A percentile compares a stretch with the other conserved stretches of the same genome.
phyloP scores from a whole-genome alignment of 2,329 filamentous ascomycete genomes.

The Cytospora chrysosperma region DNA sequence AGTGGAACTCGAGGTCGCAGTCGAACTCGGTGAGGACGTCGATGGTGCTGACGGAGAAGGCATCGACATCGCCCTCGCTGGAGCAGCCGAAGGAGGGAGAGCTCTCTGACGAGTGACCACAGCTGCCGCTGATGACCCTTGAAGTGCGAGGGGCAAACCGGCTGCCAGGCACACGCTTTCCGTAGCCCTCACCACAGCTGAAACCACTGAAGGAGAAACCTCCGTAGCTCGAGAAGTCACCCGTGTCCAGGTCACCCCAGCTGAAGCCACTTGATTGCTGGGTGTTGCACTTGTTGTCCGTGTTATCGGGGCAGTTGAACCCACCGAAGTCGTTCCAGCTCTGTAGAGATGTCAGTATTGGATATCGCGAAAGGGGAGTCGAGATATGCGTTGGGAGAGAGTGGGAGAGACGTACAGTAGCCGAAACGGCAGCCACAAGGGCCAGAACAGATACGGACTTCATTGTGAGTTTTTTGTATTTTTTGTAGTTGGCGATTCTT shows the following conservation, averaged over 20 bases:
- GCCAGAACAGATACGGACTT: conserved; percentile 47
- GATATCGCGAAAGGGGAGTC: background rate
- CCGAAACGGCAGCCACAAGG: conserved; percentile 51
- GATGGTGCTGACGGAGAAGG: conserved; percentile 74
- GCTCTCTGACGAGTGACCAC: conserved; percentile 42
- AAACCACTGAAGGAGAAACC: conserved; percentile 75
- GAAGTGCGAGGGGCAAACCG: conserved; percentile 49
- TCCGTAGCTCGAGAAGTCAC: conserved; percentile 64
- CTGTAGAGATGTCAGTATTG: conserved; percentile 26
- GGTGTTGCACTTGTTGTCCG: conserved; percentile 73
- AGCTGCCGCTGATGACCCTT: conserved; percentile 62
- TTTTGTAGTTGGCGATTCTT: background rate
- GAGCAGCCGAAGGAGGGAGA: conserved; percentile 60
- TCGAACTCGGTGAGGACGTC: conserved; percentile 73
- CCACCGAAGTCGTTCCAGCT: conserved; percentile 36
- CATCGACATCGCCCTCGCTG: conserved; percentile 36
- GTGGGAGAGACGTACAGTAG: conserved; percentile 46
- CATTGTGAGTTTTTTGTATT: conserved; percentile 52
- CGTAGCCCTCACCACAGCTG: conserved; percentile 59
- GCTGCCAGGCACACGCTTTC: conserved; percentile 51
- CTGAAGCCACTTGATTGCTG: conserved; percentile 69
- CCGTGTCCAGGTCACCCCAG: conserved; percentile 64
- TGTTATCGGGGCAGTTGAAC: conserved; percentile 70
- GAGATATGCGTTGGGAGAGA: background rate
- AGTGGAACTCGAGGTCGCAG: conserved; percentile 80